These are phyloP conservation scores for Phialophora chinensis DNA, from an alignment of 2,329 filamentous ascomycete genomes.

Conservation along the genomic window DNA sequence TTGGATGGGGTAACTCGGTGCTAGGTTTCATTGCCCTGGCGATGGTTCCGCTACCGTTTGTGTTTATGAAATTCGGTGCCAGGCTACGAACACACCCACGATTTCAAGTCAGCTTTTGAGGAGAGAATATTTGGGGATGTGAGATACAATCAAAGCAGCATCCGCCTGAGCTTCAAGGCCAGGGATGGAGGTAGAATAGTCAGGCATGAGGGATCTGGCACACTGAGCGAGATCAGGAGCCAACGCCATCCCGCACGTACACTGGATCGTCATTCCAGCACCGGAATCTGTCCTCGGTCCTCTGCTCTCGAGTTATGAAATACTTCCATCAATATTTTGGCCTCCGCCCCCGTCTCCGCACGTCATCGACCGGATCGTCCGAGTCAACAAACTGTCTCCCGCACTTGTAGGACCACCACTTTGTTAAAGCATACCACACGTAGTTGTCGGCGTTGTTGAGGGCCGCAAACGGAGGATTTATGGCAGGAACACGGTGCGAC, in stretches of 20 bases:
- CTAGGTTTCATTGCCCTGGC: conserved; percentile 50
- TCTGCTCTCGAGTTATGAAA: too few relatives aligned
- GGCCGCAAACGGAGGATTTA: neutral
- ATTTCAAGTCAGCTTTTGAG: conserved; percentile 23
- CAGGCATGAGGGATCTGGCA: neutral
- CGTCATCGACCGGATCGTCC: neutral
- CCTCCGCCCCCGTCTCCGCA: neutral
- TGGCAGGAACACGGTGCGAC: neutral
- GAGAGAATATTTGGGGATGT: neutral
- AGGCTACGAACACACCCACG: conserved; percentile 19
- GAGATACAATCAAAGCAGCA: neutral
- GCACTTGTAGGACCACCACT: neutral
- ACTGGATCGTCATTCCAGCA: too few relatives aligned
- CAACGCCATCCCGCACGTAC: too few relatives aligned
- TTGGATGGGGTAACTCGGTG: conserved; percentile 51
- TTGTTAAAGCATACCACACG: neutral
- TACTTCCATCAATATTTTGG: neutral
- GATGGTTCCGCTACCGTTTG: conserved; percentile 34
- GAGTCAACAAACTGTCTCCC: neutral
- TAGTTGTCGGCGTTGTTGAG: conserved; percentile 9
- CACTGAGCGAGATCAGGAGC: too few relatives aligned
- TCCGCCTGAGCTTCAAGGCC: neutral
- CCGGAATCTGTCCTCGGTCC: too few relatives aligned
- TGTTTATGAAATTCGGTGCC: conserved; percentile 21
- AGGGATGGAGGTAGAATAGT: neutral